Base-by-base conservation (phyloP, 73 alveolate species). In the Paramecium tetraurelia region DNA sequence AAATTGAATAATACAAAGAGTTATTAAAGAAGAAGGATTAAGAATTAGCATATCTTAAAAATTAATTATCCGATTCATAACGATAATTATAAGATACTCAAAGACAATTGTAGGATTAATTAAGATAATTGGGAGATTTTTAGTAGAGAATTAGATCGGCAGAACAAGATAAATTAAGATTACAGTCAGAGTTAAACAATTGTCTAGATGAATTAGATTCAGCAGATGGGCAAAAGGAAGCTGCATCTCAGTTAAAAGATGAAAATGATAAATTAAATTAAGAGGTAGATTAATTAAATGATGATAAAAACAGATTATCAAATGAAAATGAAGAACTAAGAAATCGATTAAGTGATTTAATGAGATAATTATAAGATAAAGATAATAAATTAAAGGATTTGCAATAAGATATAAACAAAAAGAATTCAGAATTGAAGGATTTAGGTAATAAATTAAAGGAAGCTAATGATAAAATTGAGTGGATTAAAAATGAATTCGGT, bases 401-500 rank as follows among this genome's bases (percentile, higher is more conserved):
- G 12, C 16, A 80, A 22, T 21, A 46, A 18, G 46, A 41, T 24
- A 3, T 80, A 24, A 24, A 44, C 12, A 48, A 46, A 7, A 41
- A 80, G 75, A 48, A 46, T 80, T 20, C 46, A 80, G 90, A 80
- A 80, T 46, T 80, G 9, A 80, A 48, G 46, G 75, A 41, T 22
- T 22, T 48, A 14, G 43, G 57, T 21, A 22, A 80, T 2, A 22
- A 80, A 11, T 35, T 80, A 22, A 80, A 80, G n/a, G 90, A 80
- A 38, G 90, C 75, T 21, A 80, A 80, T 80, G 72, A 80, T 14
- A 80, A 80, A 44, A 31, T 80, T 18, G 90, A 80, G 21, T 80
- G 70, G 76, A 80, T 80, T 40, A 80, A 80, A 80, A 31, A 80
- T 21, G 90, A 80, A 48, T 80, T 1, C 46, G 90, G 90, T 44